These are phyloP conservation scores for Aspergillus nomiae DNA, from an alignment of 2,329 filamentous ascomycete species.

Conservation along the genomic window DNA sequence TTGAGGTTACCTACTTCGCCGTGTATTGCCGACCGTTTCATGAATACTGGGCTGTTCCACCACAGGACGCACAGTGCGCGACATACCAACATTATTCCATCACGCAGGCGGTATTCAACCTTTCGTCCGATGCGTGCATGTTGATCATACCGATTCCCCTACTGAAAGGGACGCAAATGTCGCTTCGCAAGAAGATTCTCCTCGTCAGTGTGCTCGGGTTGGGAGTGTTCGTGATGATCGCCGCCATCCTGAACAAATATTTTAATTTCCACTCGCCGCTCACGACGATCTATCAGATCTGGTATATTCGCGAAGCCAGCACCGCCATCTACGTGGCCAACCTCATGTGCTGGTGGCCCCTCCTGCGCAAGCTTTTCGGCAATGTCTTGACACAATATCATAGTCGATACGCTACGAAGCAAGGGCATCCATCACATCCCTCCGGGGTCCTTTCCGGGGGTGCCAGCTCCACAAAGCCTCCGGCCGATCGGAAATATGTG, in stretches of 20 bases:
- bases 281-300: constrained; percentile 43
- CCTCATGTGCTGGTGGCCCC: constrained; percentile 37
- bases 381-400: neutral
- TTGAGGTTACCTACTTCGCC: constrained; percentile 52
- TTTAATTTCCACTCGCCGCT: constrained; percentile 43
- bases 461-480: neutral
- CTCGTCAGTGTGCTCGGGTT: constrained; percentile 40
- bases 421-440: neutral
- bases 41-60: constrained; percentile 53
- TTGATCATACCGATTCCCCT: constrained; percentile 42
- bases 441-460: neutral
- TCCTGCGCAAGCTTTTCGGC: constrained; percentile 32
- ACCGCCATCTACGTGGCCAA: constrained; percentile 52
- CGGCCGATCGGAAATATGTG: neutral
- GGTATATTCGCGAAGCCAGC: constrained; percentile 48
- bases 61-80: constrained; percentile 40
- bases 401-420: neutral
- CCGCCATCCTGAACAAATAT: constrained; percentile 52
- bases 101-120: constrained; percentile 49
- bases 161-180: constrained; percentile 37
- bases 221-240: constrained; percentile 45
- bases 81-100: constrained; percentile 46
- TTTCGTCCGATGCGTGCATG: constrained; percentile 46
- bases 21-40: constrained; percentile 54
- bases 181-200: constrained; percentile 35